A percentile compares a stretch with the other conserved stretches of the same genome.
These are phyloP conservation scores for Vitis rotundifolia DNA, from an alignment of 164 flowering plant species.

Conservation along the genomic window DNA sequence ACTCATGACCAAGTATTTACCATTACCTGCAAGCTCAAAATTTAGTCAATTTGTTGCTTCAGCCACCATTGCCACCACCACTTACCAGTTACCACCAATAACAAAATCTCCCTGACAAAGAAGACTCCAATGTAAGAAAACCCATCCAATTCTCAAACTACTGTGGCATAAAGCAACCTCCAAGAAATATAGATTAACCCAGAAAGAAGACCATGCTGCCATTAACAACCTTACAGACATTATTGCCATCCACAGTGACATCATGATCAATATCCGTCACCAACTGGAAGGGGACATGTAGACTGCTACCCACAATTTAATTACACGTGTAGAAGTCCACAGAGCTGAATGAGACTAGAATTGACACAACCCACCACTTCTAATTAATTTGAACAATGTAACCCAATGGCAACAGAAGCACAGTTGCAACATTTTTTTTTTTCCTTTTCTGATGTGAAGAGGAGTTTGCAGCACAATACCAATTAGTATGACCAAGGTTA, in stretches of 20 bases:
- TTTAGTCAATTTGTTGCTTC: constrained; percentile 7
- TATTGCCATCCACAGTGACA: constrained; percentile 19
- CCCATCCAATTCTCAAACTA: constrained; percentile 8
- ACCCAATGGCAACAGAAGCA: constrained; percentile 4
- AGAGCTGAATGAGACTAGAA: constrained; percentile 6
- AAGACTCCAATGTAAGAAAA: constrained; percentile 10
- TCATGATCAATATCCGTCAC: constrained; percentile 33
- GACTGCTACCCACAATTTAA: constrained; percentile 23
- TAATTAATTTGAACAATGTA: neutral
- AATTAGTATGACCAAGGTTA: constrained; percentile 2
- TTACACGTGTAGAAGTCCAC: constrained; percentile 21
- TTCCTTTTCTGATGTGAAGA: constrained; percentile 1
- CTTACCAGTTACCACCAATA: neutral
- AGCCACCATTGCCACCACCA: neutral
- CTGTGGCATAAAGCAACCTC: constrained; percentile 5
- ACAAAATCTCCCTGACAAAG: neutral
- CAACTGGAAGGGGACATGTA: constrained; percentile 9
- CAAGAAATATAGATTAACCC: neutral
- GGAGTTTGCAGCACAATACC: constrained; percentile 1
- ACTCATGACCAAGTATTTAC: constrained; percentile 16
- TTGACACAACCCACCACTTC: constrained; percentile 4
- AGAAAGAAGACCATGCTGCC: constrained; percentile 2
- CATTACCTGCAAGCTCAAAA: constrained; percentile 24
- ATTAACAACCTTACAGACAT: constrained; percentile 3
- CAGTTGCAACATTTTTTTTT: neutral